Evolutionary conservation across 1,284 basidiomycete genomes (phyloP).

Genomic region (Anthracocystis panici-leucophaei): DNA sequence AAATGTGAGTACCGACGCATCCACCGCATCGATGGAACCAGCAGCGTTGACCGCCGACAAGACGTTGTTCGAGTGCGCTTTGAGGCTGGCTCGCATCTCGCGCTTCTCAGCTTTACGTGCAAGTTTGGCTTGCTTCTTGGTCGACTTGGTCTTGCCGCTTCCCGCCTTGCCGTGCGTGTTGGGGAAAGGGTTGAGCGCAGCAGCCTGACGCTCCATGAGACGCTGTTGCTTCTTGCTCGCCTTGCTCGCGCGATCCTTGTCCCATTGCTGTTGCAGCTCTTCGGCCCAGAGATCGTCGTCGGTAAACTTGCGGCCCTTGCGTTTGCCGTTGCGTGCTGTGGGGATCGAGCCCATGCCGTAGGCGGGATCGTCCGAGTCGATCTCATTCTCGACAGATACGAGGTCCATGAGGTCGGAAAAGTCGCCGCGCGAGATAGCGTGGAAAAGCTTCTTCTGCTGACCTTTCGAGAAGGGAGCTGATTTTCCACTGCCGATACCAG

Average conservation of each 20-base stretch:
- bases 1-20: conserved; percentile 29
- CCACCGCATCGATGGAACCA: conserved; percentile 39
- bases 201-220: conserved; percentile 71
- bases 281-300: conserved; percentile 75
- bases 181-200: conserved; percentile 72
- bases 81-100: conserved; percentile 45
- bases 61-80: conserved; percentile 45
- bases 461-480: conserved; percentile 67
- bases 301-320: conserved; percentile 73
- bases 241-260: conserved; percentile 58
- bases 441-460: conserved; percentile 76
- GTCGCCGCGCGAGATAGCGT: conserved; percentile 76
- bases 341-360: conserved; percentile 47
- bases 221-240: conserved; percentile 55
- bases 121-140: conserved; percentile 56
- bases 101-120: conserved; percentile 49
- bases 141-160: conserved; percentile 45
- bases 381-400: conserved; percentile 40
- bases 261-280: conserved; percentile 76
- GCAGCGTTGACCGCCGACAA: conserved; percentile 34
- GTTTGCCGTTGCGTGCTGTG: conserved; percentile 48
- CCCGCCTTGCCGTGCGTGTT: conserved; percentile 58
- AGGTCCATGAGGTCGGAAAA: conserved; percentile 76
- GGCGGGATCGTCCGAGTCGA: conserved; percentile 68
- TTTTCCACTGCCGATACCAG: conserved; percentile 31